Percentiles rank a stretch among this genome's conserved stretches.
phyloP scores from a whole-genome alignment of 257 asterid species.

The Fraxinus quadrangulata region DNA sequence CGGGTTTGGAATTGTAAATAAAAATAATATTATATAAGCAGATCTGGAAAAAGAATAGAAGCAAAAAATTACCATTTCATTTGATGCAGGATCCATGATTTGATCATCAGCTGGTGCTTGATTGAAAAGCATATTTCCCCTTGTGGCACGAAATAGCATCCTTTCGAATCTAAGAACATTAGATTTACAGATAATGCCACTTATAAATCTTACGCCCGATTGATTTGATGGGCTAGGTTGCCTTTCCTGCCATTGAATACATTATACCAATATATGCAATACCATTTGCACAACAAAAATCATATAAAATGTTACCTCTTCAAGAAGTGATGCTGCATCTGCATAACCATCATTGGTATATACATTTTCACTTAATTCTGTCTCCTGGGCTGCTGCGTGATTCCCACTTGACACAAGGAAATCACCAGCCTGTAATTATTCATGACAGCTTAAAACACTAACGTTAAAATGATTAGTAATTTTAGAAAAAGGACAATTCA shows the following conservation, averaged over 20 bases:
- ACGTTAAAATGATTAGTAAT: conserved; percentile 16
- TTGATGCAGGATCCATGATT: conserved; percentile 78
- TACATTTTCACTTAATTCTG: conserved; percentile 75
- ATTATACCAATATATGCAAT: conserved; percentile 29
- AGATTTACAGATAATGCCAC: conserved; percentile 87
- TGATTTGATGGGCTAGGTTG: conserved; percentile 74
- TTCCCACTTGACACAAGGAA: conserved; percentile 78
- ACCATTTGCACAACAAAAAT: conserved; percentile 16
- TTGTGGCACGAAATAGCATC: conserved; percentile 96
- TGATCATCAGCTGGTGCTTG: conserved; percentile 76
- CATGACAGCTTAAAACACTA: conserved; percentile 20
- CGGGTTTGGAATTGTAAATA: neutral
- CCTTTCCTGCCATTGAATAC: conserved; percentile 67
- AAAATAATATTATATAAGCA: conserved; percentile 14
- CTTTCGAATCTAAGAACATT: conserved; percentile 82
- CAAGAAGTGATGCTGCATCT: conserved; percentile 73
- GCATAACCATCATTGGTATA: conserved; percentile 45
- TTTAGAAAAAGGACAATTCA: neutral
- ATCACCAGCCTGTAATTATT: conserved; percentile 75
- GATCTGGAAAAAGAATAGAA: conserved; percentile 24
- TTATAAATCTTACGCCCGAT: conserved; percentile 87
- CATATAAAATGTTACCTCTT: conserved; percentile 57
- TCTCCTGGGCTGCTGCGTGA: conserved; percentile 59
- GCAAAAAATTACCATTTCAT: conserved; percentile 67
- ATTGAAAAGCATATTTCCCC: conserved; percentile 97